phyloP scores from a whole-genome alignment of 208 protist genomes.

The Leptomonas seymouri region DNA sequence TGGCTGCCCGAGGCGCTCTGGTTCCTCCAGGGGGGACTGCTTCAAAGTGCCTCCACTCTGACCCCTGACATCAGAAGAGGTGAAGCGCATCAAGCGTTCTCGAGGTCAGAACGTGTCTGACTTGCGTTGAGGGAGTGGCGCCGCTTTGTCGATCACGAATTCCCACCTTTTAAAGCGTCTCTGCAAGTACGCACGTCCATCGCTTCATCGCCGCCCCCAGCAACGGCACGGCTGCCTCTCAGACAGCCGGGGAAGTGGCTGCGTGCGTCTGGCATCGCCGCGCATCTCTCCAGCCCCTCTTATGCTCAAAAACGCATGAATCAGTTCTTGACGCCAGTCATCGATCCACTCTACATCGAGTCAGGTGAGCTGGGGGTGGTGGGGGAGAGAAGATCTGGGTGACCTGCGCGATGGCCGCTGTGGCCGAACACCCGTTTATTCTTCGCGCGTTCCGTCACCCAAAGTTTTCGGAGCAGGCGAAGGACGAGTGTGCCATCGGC shows the following conservation, averaged over 20 bases:
- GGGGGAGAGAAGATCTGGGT: constrained; percentile 79
- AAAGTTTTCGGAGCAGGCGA: constrained; percentile 5
- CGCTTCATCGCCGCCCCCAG: not conserved
- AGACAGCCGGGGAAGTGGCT: not conserved
- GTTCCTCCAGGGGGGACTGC: not conserved
- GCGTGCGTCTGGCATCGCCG: constrained; percentile 11
- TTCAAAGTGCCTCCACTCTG: not conserved
- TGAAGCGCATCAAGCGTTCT: not conserved
- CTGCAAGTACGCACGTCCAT: not conserved
- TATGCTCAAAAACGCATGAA: constrained; percentile 6
- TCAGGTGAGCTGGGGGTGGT: constrained; percentile 56
- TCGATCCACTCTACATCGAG: constrained; percentile 37
- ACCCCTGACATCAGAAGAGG: not conserved
- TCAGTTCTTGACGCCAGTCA: not conserved
- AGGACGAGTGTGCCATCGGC: constrained; percentile 45
- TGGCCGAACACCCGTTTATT: constrained; percentile 49
- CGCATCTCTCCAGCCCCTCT: not conserved
- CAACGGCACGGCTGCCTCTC: not conserved
- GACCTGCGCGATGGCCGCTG: constrained; percentile 55
- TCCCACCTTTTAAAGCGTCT: constrained; percentile 1
- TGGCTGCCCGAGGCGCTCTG: constrained; percentile 16
- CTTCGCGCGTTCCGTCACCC: constrained; percentile 37
- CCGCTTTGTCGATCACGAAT: constrained; percentile 16
- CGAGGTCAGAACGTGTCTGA: constrained; percentile 10
- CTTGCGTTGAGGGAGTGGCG: constrained; percentile 7